phyloP scores from a whole-genome alignment of 192 early-diverging fungal species.

The Coemansia sp. region DNA sequence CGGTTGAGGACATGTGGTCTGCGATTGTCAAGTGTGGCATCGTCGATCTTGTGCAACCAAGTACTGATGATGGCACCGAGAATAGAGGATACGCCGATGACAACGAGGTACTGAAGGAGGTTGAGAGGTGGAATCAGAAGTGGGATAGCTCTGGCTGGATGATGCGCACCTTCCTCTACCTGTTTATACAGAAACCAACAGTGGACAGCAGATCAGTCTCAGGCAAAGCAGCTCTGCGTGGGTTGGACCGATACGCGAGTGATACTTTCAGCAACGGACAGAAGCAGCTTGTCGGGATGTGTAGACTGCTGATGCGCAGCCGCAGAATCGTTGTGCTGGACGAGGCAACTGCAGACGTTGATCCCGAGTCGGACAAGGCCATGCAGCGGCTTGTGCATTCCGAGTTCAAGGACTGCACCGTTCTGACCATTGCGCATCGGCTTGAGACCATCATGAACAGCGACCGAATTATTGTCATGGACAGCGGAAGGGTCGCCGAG shows the following conservation, averaged over 20 bases:
- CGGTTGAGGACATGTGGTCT: conserved; percentile 67
- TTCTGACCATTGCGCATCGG: conserved; percentile 72
- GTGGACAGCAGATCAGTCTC: not conserved
- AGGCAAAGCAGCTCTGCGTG: not conserved
- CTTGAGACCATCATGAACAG: conserved; percentile 66
- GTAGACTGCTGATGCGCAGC: conserved; percentile 56
- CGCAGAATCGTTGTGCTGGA: conserved; percentile 63
- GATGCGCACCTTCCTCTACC: not conserved
- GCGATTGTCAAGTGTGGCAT: conserved; percentile 48
- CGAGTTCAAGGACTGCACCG: conserved; percentile 52
- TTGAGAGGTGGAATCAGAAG: not conserved
- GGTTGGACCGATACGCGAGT: conserved; percentile 15
- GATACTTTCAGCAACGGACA: conserved; percentile 62
- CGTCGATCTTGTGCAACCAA: conserved; percentile 1
- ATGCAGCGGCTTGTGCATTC: conserved; percentile 47
- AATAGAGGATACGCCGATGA: not conserved
- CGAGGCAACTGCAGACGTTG: conserved; percentile 69
- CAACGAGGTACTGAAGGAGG: not conserved
- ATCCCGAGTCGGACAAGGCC: conserved; percentile 31
- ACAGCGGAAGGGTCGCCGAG: conserved; percentile 64
- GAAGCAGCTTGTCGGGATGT: conserved; percentile 64
- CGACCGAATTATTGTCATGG: conserved; percentile 72
- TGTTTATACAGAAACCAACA: not conserved
- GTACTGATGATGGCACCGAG: not conserved
- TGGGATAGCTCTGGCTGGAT: conserved; percentile 3